Percentiles rank a stretch among this genome's conserved stretches.
phyloP scores from a whole-genome alignment of 1,284 basidiomycete species.

The Cryptococcus sp. region DNA sequence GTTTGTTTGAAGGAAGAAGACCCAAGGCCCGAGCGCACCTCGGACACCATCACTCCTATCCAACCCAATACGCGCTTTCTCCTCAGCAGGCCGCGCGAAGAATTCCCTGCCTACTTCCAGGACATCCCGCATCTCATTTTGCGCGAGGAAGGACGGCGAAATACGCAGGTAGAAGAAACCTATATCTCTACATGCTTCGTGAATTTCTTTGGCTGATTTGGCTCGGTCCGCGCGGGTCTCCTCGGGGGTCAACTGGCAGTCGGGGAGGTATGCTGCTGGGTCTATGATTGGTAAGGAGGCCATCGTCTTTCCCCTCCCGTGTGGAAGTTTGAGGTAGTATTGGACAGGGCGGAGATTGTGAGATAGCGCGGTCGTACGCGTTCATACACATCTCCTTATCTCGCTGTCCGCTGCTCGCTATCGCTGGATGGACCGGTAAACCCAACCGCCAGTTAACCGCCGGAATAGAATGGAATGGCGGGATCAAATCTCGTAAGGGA shows the following conservation, averaged over 20 bases:
- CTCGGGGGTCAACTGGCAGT: conserved; percentile 1
- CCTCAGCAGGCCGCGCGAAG: conserved; percentile 67
- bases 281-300: conserved; percentile 47
- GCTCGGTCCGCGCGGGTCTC: conserved; percentile 37
- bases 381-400: background rate
- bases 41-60: conserved; percentile 69
- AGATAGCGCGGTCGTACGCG: no score
- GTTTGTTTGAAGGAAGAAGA: no score
- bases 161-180: conserved; percentile 87
- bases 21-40: conserved; percentile 57
- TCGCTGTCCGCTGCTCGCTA: background rate
- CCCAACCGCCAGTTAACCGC: no score
- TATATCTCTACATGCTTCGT: conserved; percentile 71
- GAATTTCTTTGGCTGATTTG: conserved; percentile 63
- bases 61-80: conserved; percentile 70
- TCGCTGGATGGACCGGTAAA: no score
- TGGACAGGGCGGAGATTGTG: background rate
- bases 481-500: no score
- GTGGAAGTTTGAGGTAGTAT: background rate
- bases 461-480: no score
- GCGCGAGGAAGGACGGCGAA: conserved; percentile 59
- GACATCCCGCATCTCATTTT: conserved; percentile 67
- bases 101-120: conserved; percentile 67
- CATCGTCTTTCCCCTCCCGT: background rate
- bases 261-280: conserved; percentile 41